Evolutionary conservation across 2,329 filamentous ascomycete species (phyloP), one percentile per base, ranked within the genome.

Genomic region (Xylaria sp.): DNA sequence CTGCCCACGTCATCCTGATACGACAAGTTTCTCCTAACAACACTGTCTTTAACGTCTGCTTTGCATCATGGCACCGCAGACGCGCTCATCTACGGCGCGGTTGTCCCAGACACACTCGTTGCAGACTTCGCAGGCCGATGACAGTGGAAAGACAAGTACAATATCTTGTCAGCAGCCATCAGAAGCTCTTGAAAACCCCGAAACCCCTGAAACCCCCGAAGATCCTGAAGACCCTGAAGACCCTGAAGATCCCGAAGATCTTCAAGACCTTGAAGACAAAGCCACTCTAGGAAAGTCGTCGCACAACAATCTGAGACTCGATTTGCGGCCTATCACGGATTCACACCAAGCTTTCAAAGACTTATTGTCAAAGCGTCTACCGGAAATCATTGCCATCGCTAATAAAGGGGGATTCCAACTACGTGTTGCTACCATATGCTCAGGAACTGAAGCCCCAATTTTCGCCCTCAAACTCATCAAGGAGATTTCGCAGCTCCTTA

Each of bases 391-490:
- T 2, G 30, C 75, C 13, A 74, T 78, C 8, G 75, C 74, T 23
- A 62, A 72, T n/a, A 65, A 67, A 1, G 77, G 76, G 2, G 74
- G 75, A 3, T 66, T 78, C 9, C 48, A 72, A 13, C 71, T 83
- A 57, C 75, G 76, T n/a, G 76, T 94, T 30, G 91, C 85, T 0
- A 95, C 92, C 0, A 88, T 94, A 82, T 94, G 91, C 76, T 94
- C 91, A 1, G 92, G 92, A 0, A 94, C 92, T 0, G 92, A 95
- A 72, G 88, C 89, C 4, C 92, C 92, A 0, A 79, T 95, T 1
- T 81, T 94, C 1, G 89, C 90, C 0, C 75, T 93, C 15, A 80
- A 87, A 15, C 81, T 90, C 76, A 79, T 93, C 53, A 77, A 80
- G 45, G 80, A 86, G 18, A 80, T 84, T 3, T 70, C 69, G n/a